Conservation (phyloP, 371 early-diverging fungal genomes). For the Mortierella polycephala region DNA sequence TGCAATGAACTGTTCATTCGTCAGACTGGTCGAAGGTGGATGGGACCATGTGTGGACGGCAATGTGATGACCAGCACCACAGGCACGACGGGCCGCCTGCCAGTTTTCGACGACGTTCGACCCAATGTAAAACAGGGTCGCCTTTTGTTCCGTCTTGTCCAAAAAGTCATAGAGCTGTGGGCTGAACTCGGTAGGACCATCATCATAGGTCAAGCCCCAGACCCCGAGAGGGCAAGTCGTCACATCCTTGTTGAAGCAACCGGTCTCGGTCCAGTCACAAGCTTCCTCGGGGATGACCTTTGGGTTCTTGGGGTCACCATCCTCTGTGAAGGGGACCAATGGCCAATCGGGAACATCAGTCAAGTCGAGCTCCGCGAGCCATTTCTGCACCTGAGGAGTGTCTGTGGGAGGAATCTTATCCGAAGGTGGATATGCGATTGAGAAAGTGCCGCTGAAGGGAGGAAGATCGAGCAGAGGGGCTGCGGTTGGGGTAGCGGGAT, state of each 20-base stretch:
- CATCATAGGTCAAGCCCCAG: constrained; percentile 75
- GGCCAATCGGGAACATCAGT: constrained; percentile 58
- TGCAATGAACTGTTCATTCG: constrained; percentile 75
- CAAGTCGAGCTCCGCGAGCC: constrained; percentile 43
- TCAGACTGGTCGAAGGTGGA: constrained; percentile 69
- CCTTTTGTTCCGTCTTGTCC: constrained; percentile 62
- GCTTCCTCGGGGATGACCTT: constrained; percentile 41
- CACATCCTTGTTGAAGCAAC: constrained; percentile 57
- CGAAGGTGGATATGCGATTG: constrained; percentile 18
- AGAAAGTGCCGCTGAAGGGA: constrained; percentile 30
- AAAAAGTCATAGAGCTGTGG: constrained; percentile 58
- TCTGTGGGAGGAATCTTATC: constrained; percentile 43
- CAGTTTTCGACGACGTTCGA: constrained; percentile 60
- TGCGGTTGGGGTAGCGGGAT: not conserved
- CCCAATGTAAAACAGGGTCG: constrained; percentile 80
- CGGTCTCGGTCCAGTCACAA: constrained; percentile 49
- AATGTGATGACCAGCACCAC: constrained; percentile 74
- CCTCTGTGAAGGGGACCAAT: constrained; percentile 53
- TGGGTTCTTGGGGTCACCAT: constrained; percentile 53
- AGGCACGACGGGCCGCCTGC: constrained; percentile 57
- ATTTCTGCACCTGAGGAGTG: constrained; percentile 28
- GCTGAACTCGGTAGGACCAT: constrained; percentile 72
- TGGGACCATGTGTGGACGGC: constrained; percentile 82
- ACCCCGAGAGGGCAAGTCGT: constrained; percentile 32
- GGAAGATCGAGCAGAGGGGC: constrained; percentile 22